Base-by-base conservation (phyloP, 352 stramenopile genomes). In the Pythium myriotylum region DNA sequence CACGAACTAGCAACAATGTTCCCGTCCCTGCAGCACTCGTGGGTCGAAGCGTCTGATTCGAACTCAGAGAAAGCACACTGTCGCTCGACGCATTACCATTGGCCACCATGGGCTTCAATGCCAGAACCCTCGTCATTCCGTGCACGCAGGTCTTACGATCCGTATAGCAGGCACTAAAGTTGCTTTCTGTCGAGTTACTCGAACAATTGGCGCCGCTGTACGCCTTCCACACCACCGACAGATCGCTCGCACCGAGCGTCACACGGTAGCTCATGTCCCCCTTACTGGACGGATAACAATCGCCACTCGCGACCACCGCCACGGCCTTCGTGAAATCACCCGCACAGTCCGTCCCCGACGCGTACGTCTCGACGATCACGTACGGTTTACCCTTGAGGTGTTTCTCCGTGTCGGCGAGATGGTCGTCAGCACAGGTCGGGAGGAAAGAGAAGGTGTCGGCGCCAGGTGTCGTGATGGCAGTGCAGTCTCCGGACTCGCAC, bases 281-380 rank as follows among this genome's bases (percentile, higher is more conserved):
- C n/a, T 29, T 24, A 23, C 35, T 35, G 37, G 13, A 40, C 14
- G 51, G 51, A 14, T 33, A 47, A 39, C 51, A 59, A 20, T 37
- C 37, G 51, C 51, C 51, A 12, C 20, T 49, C 26, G 35, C 51
- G 39, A 59, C 51, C 3, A 59, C 51, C 27, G 51, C 51, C 2
- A 49, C 39, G 14, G 51, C 51, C 19, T 48, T 40, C 10, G 10
- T 49, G 13, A 42, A 37, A 33, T 47, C 51, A 17, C 51, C 39
- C 7, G 7, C 22, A 39, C 51, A 59, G 10, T 39, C 51, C 24
- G 12, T 26, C n/a, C n/a, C n/a, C n/a, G n/a, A n/a, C 16, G 49
- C 35, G 37, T 59, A 59, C 12, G 7, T 47, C 51, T 59, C 35
- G 22, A 59, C 51, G 10, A 59, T 40, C 35, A 59, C 51, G 22